Percentiles rank a stretch among this genome's conserved stretches.
Evolutionary conservation across 2,329 filamentous ascomycete species (phyloP).

Genomic region (Albifimbria verrucaria): DNA sequence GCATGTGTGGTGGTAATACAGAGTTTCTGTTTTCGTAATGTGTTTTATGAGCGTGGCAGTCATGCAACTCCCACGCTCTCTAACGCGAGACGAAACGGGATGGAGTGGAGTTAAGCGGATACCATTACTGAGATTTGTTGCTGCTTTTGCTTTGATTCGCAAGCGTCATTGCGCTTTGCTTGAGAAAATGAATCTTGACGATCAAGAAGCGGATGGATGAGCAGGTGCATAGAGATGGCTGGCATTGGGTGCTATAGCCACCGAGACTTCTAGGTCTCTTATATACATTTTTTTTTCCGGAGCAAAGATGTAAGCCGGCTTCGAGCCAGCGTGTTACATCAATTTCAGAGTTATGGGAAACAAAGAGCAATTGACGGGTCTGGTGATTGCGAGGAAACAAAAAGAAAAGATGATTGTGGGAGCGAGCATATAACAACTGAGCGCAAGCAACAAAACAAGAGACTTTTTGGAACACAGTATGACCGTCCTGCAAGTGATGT

Average conservation of each 20-base stretch:
- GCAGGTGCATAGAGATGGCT: background rate
- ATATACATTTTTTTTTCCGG: background rate
- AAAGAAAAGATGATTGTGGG: background rate
- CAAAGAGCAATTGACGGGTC: background rate
- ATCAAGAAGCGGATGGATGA: background rate
- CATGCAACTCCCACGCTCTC: background rate
- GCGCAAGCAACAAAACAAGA: background rate
- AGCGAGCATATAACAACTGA: background rate
- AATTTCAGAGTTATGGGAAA: too few relatives aligned
- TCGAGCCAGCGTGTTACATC: too few relatives aligned
- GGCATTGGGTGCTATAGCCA: background rate
- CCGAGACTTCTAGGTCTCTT: background rate
- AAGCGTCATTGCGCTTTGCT: background rate
- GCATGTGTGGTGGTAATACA: too few relatives aligned
- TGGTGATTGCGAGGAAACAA: background rate
- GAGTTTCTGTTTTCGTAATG: too few relatives aligned
- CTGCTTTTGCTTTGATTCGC: background rate
- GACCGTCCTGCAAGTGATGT: too few relatives aligned
- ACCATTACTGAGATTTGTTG: constrained; percentile 1
- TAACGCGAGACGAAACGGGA: background rate
- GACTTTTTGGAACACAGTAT: too few relatives aligned
- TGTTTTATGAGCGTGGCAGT: too few relatives aligned
- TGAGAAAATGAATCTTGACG: background rate
- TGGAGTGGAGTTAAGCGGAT: constrained; percentile 1
- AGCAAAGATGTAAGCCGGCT: too few relatives aligned